These are phyloP conservation scores for Delonix regia DNA, from an alignment of 306 rosid species.

Conservation along the genomic window DNA sequence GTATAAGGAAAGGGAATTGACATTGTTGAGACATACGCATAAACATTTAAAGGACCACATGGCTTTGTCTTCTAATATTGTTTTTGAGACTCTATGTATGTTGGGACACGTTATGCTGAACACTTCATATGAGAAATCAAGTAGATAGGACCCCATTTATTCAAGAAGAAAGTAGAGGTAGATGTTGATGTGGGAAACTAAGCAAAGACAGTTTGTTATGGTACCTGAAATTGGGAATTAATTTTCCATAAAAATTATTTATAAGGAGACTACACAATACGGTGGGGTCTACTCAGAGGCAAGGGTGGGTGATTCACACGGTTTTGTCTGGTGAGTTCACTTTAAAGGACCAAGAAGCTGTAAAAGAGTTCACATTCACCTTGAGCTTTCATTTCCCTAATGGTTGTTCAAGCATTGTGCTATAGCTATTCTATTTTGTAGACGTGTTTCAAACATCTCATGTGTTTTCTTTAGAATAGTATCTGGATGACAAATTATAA, in stretches of 20 bases:
- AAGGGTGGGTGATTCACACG: too few species aligned
- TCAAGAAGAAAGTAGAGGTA: not conserved
- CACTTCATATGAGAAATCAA: not conserved
- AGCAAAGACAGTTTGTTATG: too few species aligned
- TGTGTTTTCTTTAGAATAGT: too few species aligned
- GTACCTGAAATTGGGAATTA: too few species aligned
- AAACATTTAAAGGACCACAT: slow-evolving; percentile 5
- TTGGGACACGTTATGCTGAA: not conserved
- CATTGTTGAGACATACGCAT: not conserved
- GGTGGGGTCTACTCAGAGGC: too few species aligned
- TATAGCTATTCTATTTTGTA: too few species aligned
- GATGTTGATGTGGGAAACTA: not conserved
- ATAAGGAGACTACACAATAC: too few species aligned
- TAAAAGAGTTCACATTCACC: not conserved
- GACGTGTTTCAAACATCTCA: too few species aligned
- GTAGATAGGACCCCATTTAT: not conserved
- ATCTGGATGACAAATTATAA: too few species aligned
- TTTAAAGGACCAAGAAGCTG: not conserved
- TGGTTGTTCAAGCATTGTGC: too few species aligned
- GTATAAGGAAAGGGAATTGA: not conserved
- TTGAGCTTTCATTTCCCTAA: not conserved
- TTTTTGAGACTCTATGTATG: not conserved
- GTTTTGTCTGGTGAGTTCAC: not conserved
- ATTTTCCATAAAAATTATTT: too few species aligned
- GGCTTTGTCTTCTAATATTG: not conserved